Evolutionary conservation across 1,139 yeast species (phyloP).

Genomic region (Geotrichum citri-aurantii): DNA sequence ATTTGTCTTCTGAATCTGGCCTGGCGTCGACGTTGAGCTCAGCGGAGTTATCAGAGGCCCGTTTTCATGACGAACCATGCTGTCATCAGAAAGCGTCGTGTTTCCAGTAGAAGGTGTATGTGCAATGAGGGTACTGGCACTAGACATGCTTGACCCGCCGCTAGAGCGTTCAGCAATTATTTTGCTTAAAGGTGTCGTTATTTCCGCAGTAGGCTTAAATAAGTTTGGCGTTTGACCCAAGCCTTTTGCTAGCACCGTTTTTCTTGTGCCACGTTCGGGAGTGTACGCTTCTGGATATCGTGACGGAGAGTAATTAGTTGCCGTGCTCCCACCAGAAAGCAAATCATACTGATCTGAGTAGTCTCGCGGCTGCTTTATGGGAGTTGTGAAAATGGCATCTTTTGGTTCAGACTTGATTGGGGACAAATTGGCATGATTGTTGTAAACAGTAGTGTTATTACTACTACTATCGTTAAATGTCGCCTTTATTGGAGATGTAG

Average conservation of each 20-base stretch:
- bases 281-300: not conserved
- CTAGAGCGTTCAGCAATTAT: not conserved
- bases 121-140: not conserved
- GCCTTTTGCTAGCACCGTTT: not conserved
- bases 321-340: conserved; percentile 8
- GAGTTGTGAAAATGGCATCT: conserved; percentile 9
- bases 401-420: conserved; percentile 1
- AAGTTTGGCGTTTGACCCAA: not conserved
- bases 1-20: conserved; percentile 1
- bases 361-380: conserved; percentile 7
- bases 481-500: conserved; percentile 12
- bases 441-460: not conserved
- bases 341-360: conserved; percentile 30
- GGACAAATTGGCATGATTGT: conserved; percentile 1
- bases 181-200: not conserved
- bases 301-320: not conserved
- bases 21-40: not conserved
- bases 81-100: not conserved
- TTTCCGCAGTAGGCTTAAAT: not conserved
- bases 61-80: not conserved
- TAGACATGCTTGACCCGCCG: not conserved
- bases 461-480: not conserved
- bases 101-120: not conserved
- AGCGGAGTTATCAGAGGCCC: not conserved
- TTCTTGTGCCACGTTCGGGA: not conserved